A percentile compares a stretch with the other conserved stretches of the same genome.
Evolutionary conservation across 2,329 filamentous ascomycete species (phyloP).

Genomic region (Ciborinia camelliae): DNA sequence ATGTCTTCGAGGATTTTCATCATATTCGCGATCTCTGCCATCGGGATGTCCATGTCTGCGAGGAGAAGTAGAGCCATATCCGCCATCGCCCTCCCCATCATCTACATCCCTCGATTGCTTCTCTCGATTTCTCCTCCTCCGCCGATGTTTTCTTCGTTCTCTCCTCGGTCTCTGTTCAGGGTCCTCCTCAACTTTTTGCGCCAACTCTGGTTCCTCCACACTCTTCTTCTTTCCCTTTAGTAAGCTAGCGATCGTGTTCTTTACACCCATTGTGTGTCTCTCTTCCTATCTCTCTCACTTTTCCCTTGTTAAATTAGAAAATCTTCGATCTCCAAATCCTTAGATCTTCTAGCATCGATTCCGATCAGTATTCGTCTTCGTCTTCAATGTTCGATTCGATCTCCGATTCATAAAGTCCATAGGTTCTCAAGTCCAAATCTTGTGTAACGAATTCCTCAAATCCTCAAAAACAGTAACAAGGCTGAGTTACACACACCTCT

Average conservation of each 20-base stretch:
- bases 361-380: background rate
- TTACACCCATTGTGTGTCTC: conserved; percentile 7
- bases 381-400: background rate
- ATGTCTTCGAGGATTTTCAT: conserved; percentile 10
- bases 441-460: background rate
- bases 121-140: conserved; percentile 8
- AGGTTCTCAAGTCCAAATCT: background rate
- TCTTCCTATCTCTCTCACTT: background rate
- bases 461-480: background rate
- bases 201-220: background rate
- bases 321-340: background rate
- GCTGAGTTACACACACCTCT: conserved; percentile 1
- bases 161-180: conserved; percentile 10
- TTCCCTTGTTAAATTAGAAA: background rate
- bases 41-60: background rate
- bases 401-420: background rate
- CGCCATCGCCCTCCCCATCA: background rate
- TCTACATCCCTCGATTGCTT: conserved; percentile 2
- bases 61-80: background rate
- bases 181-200: background rate
- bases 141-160: conserved; percentile 11
- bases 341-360: background rate
- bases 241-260: conserved; percentile 6
- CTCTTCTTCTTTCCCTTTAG: conserved; percentile 9
- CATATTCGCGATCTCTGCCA: conserved; percentile 2